Conservation (phyloP, 495 filamentous ascomycete genomes). For the Cudoniella acicularis region DNA sequence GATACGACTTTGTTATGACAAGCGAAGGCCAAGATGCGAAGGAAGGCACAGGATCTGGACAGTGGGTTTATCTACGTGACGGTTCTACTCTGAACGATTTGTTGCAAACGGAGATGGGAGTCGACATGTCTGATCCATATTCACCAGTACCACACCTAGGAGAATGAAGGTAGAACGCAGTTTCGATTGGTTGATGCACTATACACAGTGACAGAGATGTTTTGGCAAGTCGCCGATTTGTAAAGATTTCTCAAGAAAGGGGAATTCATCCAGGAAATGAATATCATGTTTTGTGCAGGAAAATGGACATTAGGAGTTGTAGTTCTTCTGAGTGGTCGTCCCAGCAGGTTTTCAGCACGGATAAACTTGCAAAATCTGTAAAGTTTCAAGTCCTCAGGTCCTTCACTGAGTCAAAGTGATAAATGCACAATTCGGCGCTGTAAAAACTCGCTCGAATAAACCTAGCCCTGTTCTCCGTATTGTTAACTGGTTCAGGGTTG, state of each 20-base stretch:
- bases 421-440: background rate
- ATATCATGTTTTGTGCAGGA: background rate
- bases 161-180: background rate
- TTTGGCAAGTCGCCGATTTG: background rate
- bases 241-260: too few species aligned
- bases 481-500: too few species aligned
- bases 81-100: constrained; percentile 68
- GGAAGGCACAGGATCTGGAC: constrained; percentile 60
- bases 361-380: too few species aligned
- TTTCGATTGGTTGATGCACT: background rate
- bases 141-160: constrained; percentile 3
- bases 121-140: constrained; percentile 33
- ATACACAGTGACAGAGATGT: background rate
- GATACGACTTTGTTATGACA: constrained; percentile 78
- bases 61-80: constrained; percentile 88
- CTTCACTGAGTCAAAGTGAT: background rate
- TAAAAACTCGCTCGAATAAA: background rate
- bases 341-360: too few species aligned
- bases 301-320: background rate
- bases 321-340: background rate
- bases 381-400: too few species aligned
- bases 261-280: too few species aligned
- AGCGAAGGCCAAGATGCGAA: constrained; percentile 71
- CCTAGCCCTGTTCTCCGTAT: background rate
- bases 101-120: constrained; percentile 64